phyloP scores from a whole-genome alignment of 2,329 filamentous ascomycete species.

The Stemphylium beticola region DNA sequence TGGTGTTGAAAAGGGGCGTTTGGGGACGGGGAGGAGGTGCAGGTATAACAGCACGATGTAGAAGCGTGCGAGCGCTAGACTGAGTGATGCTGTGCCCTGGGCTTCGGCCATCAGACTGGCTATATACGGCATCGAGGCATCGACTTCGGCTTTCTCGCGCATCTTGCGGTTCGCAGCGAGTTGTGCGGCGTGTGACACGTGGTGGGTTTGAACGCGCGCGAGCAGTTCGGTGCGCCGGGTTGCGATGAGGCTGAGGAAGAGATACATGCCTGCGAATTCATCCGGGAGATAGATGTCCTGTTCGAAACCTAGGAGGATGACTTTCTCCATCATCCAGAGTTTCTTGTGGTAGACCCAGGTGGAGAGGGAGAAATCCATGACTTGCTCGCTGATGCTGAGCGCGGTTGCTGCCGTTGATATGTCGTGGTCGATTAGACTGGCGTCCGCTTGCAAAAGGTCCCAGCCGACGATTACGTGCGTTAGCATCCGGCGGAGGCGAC shows the following conservation, averaged over 20 bases:
- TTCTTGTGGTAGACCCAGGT: constrained; percentile 93
- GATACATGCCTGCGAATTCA: constrained; percentile 89
- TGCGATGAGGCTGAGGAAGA: constrained; percentile 53
- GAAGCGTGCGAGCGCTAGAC: constrained; percentile 55
- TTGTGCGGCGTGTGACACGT: constrained; percentile 4
- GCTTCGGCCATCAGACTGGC: constrained; percentile 36
- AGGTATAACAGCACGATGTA: constrained; percentile 71
- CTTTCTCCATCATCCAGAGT: constrained; percentile 83
- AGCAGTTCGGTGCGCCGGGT: constrained; percentile 32
- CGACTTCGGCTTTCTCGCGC: constrained; percentile 17
- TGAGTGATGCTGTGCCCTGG: constrained; percentile 34
- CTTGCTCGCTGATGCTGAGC: constrained; percentile 49
- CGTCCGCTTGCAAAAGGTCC: constrained; percentile 80
- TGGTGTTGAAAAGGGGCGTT: constrained; percentile 70
- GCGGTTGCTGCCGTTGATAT: constrained; percentile 47
- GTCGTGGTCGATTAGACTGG: constrained; percentile 58
- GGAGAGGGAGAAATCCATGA: constrained; percentile 74
- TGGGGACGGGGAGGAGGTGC: constrained; percentile 56
- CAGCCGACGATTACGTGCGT: constrained; percentile 83
- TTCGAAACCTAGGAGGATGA: constrained; percentile 92
- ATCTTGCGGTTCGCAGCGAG: constrained; percentile 4
- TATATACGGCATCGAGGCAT: constrained; percentile 24
- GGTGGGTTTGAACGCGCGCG: constrained; percentile 23
- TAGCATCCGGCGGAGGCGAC: constrained; percentile 85
- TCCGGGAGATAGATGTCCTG: constrained; percentile 86